Conservation (phyloP, 2,329 filamentous ascomycete species). For the Sphaerulina populicola region DNA sequence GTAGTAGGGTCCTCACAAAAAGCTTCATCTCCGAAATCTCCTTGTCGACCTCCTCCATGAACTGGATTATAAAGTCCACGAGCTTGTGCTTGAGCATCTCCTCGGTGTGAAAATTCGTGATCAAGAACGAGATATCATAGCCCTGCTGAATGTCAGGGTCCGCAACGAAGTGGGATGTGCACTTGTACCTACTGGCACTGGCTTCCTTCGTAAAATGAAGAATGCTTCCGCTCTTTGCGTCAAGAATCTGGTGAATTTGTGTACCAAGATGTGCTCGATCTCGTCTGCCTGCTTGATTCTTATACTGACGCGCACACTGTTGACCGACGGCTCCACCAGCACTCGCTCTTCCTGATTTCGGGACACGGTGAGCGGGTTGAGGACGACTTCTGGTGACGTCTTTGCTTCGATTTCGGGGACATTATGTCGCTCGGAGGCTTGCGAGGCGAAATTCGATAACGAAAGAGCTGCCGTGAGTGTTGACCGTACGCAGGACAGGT, state of each 20-base stretch:
- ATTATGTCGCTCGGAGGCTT: slow-evolving; percentile 93
- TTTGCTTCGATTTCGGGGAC: slow-evolving; percentile 93
- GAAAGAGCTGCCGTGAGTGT: slow-evolving; percentile 90
- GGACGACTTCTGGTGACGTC: slow-evolving; percentile 83
- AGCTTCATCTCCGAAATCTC: slow-evolving; percentile 99
- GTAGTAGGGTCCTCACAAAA: slow-evolving; percentile 58
- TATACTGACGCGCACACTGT: slow-evolving; percentile 94
- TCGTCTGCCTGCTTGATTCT: slow-evolving; percentile 99
- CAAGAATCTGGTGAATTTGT: slow-evolving; percentile 96
- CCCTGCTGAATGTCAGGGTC: slow-evolving; percentile 48
- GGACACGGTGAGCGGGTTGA: slow-evolving; percentile 82
- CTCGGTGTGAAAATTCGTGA: slow-evolving; percentile 98
- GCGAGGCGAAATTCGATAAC: slow-evolving; percentile 93
- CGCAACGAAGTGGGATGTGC: neutral
- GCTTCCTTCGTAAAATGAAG: slow-evolving; percentile 90
- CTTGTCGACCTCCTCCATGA: slow-evolving; percentile 99
- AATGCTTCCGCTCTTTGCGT: slow-evolving; percentile 94
- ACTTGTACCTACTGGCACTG: slow-evolving; percentile 63
- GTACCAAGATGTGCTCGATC: slow-evolving; percentile 94
- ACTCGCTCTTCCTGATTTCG: slow-evolving; percentile 97
- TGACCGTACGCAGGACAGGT: slow-evolving; percentile 91
- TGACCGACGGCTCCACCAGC: slow-evolving; percentile 91
- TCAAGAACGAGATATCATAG: slow-evolving; percentile 97
- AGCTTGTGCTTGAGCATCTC: slow-evolving; percentile 99
- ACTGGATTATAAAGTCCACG: slow-evolving; percentile 97